Percentiles rank a stretch among this genome's conserved stretches.
These are phyloP conservation scores for Annulohypoxylon stygium DNA, from an alignment of 495 filamentous ascomycete species.

Conservation along the genomic window DNA sequence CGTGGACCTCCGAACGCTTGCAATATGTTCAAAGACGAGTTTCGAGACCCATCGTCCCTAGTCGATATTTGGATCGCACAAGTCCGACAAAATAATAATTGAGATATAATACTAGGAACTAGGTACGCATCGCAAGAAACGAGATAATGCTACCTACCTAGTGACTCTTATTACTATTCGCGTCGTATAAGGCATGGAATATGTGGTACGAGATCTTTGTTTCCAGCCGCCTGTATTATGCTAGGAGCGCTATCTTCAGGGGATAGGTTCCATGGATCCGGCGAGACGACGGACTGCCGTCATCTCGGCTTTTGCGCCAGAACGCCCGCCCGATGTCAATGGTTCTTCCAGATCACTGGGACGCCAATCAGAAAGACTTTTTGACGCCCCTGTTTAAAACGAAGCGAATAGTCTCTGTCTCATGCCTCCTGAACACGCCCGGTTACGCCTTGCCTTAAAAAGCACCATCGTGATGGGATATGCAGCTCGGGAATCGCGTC, in stretches of 20 bases:
- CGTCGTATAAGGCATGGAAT: constrained; percentile 20
- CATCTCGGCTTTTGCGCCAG: constrained; percentile 33
- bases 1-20: background rate
- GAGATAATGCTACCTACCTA: background rate
- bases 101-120: background rate
- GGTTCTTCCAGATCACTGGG: constrained; percentile 42
- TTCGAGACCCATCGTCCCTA: background rate
- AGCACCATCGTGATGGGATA: constrained; percentile 39
- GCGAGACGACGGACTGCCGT: constrained; percentile 25
- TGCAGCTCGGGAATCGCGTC: constrained; percentile 30
- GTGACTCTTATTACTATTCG: background rate
- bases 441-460: constrained; percentile 18
- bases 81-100: constrained; percentile 20
- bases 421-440: constrained; percentile 28
- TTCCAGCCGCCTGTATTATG: background rate
- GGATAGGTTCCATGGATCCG: constrained; percentile 38
- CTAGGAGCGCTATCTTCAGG: constrained; percentile 42
- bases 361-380: constrained; percentile 37
- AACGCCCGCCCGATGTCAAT: constrained; percentile 32
- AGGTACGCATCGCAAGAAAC: background rate
- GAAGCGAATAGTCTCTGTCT: constrained; percentile 20
- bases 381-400: constrained; percentile 21
- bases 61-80: constrained; percentile 6
- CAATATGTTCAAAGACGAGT: background rate
- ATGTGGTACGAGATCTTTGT: constrained; percentile 11